A percentile compares a stretch with the other conserved stretches of the same genome.
Evolutionary conservation across 176 grass and related monocot genomes (phyloP).

Genomic region (Oryza punctata): DNA sequence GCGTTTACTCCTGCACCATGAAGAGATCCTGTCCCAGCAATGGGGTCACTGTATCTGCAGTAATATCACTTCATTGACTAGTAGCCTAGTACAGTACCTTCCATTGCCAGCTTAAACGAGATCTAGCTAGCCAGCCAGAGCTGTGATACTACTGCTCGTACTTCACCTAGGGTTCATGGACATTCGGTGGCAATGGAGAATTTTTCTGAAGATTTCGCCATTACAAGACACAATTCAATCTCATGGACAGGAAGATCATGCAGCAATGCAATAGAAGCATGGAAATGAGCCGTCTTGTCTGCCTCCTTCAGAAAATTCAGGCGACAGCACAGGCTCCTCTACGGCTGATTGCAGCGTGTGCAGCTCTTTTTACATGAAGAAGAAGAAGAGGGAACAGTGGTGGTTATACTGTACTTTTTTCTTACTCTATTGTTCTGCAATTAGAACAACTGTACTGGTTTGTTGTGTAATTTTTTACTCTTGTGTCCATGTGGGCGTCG

Average conservation of each 20-base stretch:
- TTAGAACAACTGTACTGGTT: neutral
- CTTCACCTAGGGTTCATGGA: neutral
- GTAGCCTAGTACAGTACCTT: neutral
- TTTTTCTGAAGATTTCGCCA: neutral
- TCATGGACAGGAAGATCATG: neutral
- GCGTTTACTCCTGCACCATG: neutral
- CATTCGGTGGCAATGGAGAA: neutral
- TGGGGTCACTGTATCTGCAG: neutral
- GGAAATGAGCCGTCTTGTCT: neutral
- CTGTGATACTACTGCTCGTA: neutral
- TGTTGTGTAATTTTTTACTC: neutral
- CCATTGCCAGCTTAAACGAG: neutral
- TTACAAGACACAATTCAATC: neutral
- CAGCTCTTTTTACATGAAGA: neutral
- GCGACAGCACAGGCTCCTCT: neutral
- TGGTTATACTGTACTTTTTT: neutral
- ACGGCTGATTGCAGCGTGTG: neutral
- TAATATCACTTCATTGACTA: neutral
- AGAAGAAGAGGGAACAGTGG: neutral
- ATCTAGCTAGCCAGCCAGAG: neutral
- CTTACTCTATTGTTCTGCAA: neutral
- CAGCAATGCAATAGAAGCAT: neutral
- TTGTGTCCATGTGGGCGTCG: neutral
- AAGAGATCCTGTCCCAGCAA: constrained; percentile 2
- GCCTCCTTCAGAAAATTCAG: neutral